Conservation (phyloP, 1,284 basidiomycete genomes). For the Fomitopsis pinicola region DNA sequence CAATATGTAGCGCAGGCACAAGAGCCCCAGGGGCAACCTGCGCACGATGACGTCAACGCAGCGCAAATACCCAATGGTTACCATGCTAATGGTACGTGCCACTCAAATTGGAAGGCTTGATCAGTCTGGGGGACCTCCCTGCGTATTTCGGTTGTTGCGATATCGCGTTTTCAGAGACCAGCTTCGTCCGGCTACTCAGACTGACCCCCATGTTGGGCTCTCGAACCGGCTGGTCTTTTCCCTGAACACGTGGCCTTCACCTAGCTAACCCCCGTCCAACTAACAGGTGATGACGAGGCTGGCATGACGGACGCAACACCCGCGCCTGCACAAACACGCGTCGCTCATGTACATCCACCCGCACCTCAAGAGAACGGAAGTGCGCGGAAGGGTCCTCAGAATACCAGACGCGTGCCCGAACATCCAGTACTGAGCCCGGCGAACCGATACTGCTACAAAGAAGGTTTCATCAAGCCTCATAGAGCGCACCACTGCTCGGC, state of each 20-base stretch:
- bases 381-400: constrained; percentile 16
- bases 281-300: constrained; percentile 13
- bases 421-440: constrained; percentile 50
- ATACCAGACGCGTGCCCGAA: constrained; percentile 37
- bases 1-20: constrained; percentile 6
- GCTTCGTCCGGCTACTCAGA: too few species aligned
- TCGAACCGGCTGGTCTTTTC: too few species aligned
- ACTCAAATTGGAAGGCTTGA: background rate
- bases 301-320: constrained; percentile 24
- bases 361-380: constrained; percentile 1
- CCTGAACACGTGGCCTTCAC: too few species aligned
- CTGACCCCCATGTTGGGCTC: too few species aligned
- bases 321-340: constrained; percentile 17
- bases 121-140: too few species aligned
- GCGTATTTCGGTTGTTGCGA: too few species aligned
- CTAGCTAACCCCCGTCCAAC: too few species aligned
- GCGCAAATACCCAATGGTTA: background rate
- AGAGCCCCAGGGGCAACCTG: background rate
- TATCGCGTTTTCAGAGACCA: too few species aligned
- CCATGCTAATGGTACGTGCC: background rate
- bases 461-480: constrained; percentile 62
- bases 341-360: background rate
- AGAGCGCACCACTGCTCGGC: constrained; percentile 73
- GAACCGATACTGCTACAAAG: constrained; percentile 54
- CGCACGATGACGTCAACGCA: background rate